Evolutionary conservation across 306 rosid genomes (phyloP).

Genomic region (Dryas alaskensis): DNA sequence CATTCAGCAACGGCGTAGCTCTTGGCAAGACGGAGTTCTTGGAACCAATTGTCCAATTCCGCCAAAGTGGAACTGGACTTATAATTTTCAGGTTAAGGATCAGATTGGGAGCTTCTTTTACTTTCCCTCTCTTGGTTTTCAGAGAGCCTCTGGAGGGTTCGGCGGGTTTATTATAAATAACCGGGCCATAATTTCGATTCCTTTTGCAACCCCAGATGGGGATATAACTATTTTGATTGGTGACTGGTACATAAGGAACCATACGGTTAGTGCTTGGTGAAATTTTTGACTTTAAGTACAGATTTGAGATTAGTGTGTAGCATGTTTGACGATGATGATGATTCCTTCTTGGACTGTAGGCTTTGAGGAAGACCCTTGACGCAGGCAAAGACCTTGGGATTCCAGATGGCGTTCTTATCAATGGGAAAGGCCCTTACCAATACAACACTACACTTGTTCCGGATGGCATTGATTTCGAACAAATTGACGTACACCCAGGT

Average conservation of each 20-base stretch:
- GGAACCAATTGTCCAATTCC: slow-evolving; percentile 98
- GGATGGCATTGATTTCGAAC: slow-evolving; percentile 72
- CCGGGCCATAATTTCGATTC: slow-evolving; percentile 64
- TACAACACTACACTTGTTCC: slow-evolving; percentile 82
- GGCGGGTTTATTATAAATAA: slow-evolving; percentile 77
- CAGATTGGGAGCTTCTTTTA: slow-evolving; percentile 95
- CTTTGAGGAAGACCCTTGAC: slow-evolving; percentile 73
- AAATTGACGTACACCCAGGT: slow-evolving; percentile 83
- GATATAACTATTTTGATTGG: slow-evolving; percentile 73
- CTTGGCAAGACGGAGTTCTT: slow-evolving; percentile 93
- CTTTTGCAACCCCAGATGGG: slow-evolving; percentile 76
- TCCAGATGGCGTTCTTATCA: slow-evolving; percentile 94
- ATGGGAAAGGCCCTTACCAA: slow-evolving; percentile 93
- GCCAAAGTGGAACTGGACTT: slow-evolving; percentile 99
- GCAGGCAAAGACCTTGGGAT: slow-evolving; percentile 90
- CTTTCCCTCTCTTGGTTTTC: slow-evolving; percentile 83
- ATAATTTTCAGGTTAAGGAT: slow-evolving; percentile 90
- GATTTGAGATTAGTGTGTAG: not conserved
- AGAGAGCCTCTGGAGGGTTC: slow-evolving; percentile 94
- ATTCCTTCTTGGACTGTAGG: slow-evolving; percentile 48
- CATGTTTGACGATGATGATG: slow-evolving; percentile 27
- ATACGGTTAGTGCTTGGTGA: slow-evolving; percentile 63
- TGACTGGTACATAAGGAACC: slow-evolving; percentile 87
- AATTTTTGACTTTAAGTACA: slow-evolving; percentile 15
- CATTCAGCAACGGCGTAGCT: slow-evolving; percentile 77